Evolutionary conservation across 1,284 basidiomycete species (phyloP).

Genomic region (Ustilago tritici): DNA sequence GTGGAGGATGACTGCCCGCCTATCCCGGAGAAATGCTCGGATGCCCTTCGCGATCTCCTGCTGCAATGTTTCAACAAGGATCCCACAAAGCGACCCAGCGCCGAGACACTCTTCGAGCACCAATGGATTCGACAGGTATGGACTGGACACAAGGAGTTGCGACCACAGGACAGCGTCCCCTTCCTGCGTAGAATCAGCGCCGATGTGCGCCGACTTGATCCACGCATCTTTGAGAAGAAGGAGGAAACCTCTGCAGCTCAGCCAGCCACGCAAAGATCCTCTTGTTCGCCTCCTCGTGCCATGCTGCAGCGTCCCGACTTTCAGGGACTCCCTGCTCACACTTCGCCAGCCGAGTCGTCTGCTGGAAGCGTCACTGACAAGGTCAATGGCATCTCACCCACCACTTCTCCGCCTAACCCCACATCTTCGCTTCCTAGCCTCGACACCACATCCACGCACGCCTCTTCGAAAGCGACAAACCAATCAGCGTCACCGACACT

Average conservation of each 20-base stretch:
- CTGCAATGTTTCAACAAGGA: conserved; percentile 88
- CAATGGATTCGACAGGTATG: conserved; percentile 86
- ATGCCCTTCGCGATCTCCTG: conserved; percentile 81
- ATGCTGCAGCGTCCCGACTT: conserved; percentile 32
- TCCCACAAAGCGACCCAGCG: conserved; percentile 81
- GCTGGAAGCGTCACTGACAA: conserved; percentile 23
- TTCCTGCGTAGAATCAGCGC: conserved; percentile 89
- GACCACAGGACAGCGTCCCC: conserved; percentile 89
- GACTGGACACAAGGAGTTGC: conserved; percentile 75
- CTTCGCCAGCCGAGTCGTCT: conserved; percentile 35
- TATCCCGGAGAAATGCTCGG: conserved; percentile 81
- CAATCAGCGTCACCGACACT: conserved; percentile 5
- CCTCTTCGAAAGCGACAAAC: conserved; percentile 6
- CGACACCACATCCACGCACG: conserved; percentile 12
- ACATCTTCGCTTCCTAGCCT: conserved; percentile 18
- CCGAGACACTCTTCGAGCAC: conserved; percentile 86
- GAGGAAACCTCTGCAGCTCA: conserved; percentile 11
- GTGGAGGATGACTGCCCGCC: conserved; percentile 91
- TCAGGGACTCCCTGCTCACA: conserved; percentile 35
- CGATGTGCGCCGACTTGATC: conserved; percentile 77
- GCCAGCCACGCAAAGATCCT: conserved; percentile 49
- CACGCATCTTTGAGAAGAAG: conserved; percentile 39
- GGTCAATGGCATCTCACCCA: conserved; percentile 20
- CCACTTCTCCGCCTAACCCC: conserved; percentile 15
- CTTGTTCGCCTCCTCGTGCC: conserved; percentile 44